Percentiles rank a stretch among this genome's conserved stretches.
Conservation (phyloP, 371 early-diverging fungal species). For the Batkoa obscura region DNA sequence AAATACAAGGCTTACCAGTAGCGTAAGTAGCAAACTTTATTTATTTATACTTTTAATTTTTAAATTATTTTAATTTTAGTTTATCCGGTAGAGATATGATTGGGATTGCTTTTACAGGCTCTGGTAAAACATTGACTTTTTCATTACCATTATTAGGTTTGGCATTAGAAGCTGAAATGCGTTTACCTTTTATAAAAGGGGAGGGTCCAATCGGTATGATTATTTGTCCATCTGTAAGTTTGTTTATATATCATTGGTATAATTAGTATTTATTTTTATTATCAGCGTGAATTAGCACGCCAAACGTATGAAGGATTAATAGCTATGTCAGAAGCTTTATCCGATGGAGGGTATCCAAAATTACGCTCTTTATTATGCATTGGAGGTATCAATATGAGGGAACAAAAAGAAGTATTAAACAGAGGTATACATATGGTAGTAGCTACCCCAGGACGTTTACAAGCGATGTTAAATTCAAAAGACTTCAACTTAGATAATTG, state of each 20-base stretch:
- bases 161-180: constrained; percentile 58
- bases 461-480: constrained; percentile 62
- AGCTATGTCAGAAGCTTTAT: constrained; percentile 37
- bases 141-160: constrained; percentile 73
- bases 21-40: constrained; percentile 19
- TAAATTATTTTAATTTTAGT: constrained; percentile 10
- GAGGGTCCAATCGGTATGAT: constrained; percentile 86
- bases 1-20: constrained; percentile 80
- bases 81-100: constrained; percentile 82
- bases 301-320: constrained; percentile 63
- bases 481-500: constrained; percentile 63
- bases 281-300: constrained; percentile 63
- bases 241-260: too few species aligned
- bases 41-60: neutral
- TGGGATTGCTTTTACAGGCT: constrained; percentile 95
- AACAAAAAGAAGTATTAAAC: constrained; percentile 47
- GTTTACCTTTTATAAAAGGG: constrained; percentile 55
- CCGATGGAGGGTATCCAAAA: constrained; percentile 43
- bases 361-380: constrained; percentile 67
- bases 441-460: constrained; percentile 90
- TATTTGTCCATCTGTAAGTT: constrained; percentile 66
- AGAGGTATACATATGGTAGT: constrained; percentile 60
- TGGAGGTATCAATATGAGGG: constrained; percentile 87
- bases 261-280: neutral
- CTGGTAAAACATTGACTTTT: constrained; percentile 98